Conservation (phyloP, 2,329 filamentous ascomycete species). For the Ophiognomonia clavigignenti-juglandacearum region DNA sequence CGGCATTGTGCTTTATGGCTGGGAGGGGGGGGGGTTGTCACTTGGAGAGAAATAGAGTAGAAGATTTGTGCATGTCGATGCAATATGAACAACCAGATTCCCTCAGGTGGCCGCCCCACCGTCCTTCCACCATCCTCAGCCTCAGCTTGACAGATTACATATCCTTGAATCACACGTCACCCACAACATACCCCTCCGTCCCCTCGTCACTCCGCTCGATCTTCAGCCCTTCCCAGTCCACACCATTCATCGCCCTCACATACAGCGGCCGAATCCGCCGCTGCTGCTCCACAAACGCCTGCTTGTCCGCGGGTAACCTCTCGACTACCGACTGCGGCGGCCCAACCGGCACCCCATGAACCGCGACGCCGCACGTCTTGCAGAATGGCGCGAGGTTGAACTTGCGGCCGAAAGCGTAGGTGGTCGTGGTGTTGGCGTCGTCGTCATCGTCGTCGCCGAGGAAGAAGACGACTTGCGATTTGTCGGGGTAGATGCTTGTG, state of each 20-base stretch:
- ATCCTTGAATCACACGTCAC: conserved; percentile 1
- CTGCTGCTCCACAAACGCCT: conserved; percentile 17
- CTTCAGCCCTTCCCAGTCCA: conserved; percentile 12
- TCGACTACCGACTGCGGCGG: conserved; percentile 25
- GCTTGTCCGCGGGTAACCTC: conserved; percentile 22
- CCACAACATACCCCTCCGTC: conserved; percentile 21
- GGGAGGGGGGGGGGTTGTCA: too few relatives aligned
- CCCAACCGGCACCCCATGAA: conserved; percentile 24
- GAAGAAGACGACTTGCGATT: conserved; percentile 22
- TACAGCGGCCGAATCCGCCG: conserved; percentile 10
- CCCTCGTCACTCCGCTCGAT: conserved; percentile 23
- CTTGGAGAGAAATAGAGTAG: background rate
- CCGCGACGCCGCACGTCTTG: conserved; percentile 25
- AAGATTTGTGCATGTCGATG: background rate
- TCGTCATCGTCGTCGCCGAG: conserved; percentile 23
- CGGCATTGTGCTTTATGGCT: too few relatives aligned
- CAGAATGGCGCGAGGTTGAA: conserved; percentile 23
- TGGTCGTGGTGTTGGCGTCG: too few relatives aligned
- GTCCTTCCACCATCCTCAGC: too few relatives aligned
- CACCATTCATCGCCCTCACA: conserved; percentile 11
- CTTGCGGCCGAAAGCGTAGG: conserved; percentile 22
- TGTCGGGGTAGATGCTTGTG: conserved; percentile 24
- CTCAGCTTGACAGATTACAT: too few relatives aligned
- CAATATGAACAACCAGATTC: background rate
- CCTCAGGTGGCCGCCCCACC: too few relatives aligned